These are phyloP conservation scores for Trypanosoma lewisi DNA, from an alignment of 208 protist genomes.

Conservation along the genomic window DNA sequence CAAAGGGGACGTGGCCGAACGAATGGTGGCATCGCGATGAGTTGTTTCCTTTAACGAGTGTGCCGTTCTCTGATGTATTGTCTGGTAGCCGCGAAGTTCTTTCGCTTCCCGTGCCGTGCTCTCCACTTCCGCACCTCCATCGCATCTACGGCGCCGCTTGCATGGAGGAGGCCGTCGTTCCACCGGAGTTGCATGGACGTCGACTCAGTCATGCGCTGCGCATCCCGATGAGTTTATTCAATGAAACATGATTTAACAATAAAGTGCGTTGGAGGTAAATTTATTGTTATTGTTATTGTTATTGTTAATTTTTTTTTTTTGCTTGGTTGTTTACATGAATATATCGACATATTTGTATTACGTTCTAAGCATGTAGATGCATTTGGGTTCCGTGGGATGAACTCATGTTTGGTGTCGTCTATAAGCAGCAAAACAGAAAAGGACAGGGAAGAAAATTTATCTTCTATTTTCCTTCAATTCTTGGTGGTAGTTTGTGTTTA, in stretches of 20 bases:
- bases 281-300: not conserved
- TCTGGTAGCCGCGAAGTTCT: not conserved
- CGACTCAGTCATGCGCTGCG: slow-evolving; percentile 18
- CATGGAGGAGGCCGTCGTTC: slow-evolving; percentile 27
- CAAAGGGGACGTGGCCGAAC: slow-evolving; percentile 21
- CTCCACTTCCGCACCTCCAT: slow-evolving; percentile 11
- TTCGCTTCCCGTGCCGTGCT: slow-evolving; percentile 14
- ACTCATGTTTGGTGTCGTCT: no score
- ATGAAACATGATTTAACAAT: not conserved
- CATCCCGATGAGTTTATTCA: slow-evolving; percentile 16
- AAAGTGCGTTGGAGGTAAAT: no score
- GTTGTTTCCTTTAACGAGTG: slow-evolving; percentile 14
- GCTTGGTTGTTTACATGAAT: not conserved
- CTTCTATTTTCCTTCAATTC: no score
- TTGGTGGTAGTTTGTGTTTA: no score
- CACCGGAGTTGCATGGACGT: slow-evolving; percentile 22
- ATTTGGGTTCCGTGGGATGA: no score
- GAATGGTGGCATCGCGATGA: slow-evolving; percentile 28
- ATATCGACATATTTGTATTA: not conserved
- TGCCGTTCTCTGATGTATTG: slow-evolving; percentile 4
- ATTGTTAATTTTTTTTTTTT: not conserved
- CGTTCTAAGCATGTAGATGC: no score
- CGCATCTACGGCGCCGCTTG: slow-evolving; percentile 15
- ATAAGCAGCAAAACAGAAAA: no score
- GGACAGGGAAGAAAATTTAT: no score